Base-by-base conservation (phyloP, 352 stramenopile genomes). In the Pythium oligandrum region DNA sequence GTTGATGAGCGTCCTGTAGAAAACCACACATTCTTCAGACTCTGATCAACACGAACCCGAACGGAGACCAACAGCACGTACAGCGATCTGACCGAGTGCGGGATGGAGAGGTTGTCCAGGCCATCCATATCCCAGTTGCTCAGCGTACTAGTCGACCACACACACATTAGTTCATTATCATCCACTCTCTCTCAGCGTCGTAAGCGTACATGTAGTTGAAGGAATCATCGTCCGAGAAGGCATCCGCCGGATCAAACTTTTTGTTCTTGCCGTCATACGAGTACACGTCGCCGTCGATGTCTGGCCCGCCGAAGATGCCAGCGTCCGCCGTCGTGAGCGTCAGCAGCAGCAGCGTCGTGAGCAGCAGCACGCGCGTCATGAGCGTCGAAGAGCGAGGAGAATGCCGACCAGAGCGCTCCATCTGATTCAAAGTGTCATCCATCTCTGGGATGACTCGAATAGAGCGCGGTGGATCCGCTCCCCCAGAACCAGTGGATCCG, bases 111-210 rank as follows among this genome's bases (percentile, higher is more conserved):
- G 40, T 57, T 67, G 43, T 39, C 48, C 3, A 75, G 38, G 9
- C 47, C 61, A 40, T 66, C 61, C 55, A 88, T 58, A 48, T 88
- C 61, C 77, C 74, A 88, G 65, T 88, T 83, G n/a, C 69, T 69
- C 51, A 88, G 59, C 35, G 64, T 78, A 17, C 77, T 88, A 42
- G 38, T 42, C 38, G 7, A 12, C 12, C 38, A 42, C 38, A 12
- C 12, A 42, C 38, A 42, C 12, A 42, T 42, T 12, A 42, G 38
- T 42, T 42, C 38, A 42, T 42, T 12, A 42, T 42, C 38, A 42
- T 42, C 17, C 17, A 26, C 17, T 26, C 17, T 26, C 17, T 54
- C 9, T 50, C 38, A 47, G 17, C 12, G 36, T 59, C 34, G 31
- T 33, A 30, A 2, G 55, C 72, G 46, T 46, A 85, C 76, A 85